A percentile compares a stretch with the other conserved stretches of the same genome.
These are phyloP conservation scores for Graphilbum fragrans DNA, from an alignment of 2,329 filamentous ascomycete species.

Conservation along the genomic window DNA sequence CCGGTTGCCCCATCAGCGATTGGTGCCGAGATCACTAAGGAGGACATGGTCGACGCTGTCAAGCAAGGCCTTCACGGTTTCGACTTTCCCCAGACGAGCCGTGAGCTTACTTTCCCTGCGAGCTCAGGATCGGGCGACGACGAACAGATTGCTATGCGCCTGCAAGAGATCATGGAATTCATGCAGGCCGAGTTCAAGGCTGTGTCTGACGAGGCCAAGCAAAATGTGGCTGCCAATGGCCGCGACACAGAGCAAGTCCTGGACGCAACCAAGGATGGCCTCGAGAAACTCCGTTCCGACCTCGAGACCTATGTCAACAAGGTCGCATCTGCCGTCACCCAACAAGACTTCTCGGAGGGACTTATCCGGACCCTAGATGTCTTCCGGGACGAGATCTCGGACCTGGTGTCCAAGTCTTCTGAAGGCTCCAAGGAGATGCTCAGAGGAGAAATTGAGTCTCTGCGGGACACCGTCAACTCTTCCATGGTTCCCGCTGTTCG, in stretches of 20 bases:
- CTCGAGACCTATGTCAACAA: constrained; percentile 74
- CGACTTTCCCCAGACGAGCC: constrained; percentile 25
- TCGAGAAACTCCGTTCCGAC: constrained; percentile 67
- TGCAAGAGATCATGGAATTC: constrained; percentile 53
- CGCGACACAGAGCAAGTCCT: constrained; percentile 80
- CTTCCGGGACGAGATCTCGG: constrained; percentile 55
- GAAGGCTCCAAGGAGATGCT: constrained; percentile 54
- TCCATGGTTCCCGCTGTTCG: constrained; percentile 47
- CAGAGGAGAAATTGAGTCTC: constrained; percentile 69
- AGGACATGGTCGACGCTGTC: constrained; percentile 53
- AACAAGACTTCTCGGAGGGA: constrained; percentile 67
- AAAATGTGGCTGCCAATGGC: constrained; percentile 68
- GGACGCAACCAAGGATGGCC: constrained; percentile 75
- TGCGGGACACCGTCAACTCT: constrained; percentile 65
- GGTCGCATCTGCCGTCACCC: constrained; percentile 53
- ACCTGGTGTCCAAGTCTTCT: constrained; percentile 38
- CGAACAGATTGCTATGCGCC: constrained; percentile 38
- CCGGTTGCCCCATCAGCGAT: constrained; percentile 46
- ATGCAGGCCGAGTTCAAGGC: constrained; percentile 48
- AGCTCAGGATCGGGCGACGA: constrained; percentile 17
- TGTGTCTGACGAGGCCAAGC: constrained; percentile 54
- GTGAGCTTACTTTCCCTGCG: constrained; percentile 15
- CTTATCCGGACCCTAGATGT: constrained; percentile 53
- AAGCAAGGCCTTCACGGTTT: constrained; percentile 44
- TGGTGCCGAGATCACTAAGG: constrained; percentile 41